Conservation (phyloP, 257 asterid genomes). For the Solanum medicagineum region DNA sequence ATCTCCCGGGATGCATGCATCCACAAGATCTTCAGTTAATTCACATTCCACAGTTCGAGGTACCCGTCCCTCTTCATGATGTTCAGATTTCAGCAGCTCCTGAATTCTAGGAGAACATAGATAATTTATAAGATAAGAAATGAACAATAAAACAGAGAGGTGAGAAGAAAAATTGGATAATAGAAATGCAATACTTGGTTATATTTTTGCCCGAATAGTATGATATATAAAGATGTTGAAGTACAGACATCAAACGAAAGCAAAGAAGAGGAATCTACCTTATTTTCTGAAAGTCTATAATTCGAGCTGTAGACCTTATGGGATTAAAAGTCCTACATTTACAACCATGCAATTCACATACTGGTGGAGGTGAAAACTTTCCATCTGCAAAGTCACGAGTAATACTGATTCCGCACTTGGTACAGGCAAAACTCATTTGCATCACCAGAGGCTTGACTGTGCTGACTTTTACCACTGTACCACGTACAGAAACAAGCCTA, state of each 20-base stretch:
- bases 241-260: neutral
- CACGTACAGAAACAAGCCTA: conserved; percentile 81
- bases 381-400: conserved; percentile 84
- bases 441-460: conserved; percentile 81
- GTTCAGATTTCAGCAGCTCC: conserved; percentile 82
- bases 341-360: conserved; percentile 79
- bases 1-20: conserved; percentile 98
- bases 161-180: neutral
- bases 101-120: conserved; percentile 45
- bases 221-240: neutral
- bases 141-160: neutral
- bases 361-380: conserved; percentile 75
- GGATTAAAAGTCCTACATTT: conserved; percentile 60
- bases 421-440: conserved; percentile 78
- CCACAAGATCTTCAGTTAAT: conserved; percentile 88
- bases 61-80: conserved; percentile 90
- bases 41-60: conserved; percentile 98
- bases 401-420: conserved; percentile 66
- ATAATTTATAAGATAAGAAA: neutral
- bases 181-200: neutral
- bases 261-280: conserved; percentile 29
- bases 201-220: neutral
- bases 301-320: conserved; percentile 56
- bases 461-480: conserved; percentile 82
- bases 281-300: conserved; percentile 86